phyloP scores from a whole-genome alignment of 2,329 filamentous ascomycete species.

The Chaetomium strumarium region DNA sequence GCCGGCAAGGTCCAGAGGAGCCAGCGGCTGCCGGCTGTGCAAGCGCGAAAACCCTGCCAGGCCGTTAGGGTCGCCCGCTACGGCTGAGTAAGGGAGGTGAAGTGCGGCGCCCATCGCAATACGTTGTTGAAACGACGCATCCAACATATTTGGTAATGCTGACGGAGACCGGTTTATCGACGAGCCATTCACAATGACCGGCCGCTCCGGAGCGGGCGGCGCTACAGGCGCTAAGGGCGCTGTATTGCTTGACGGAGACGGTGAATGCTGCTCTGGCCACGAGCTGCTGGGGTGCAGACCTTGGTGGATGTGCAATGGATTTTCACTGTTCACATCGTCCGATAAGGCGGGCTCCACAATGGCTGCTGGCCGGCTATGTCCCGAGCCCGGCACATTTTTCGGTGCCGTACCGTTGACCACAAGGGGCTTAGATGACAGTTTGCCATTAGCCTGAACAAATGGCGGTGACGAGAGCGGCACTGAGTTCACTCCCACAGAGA shows the following conservation, averaged over 20 bases:
- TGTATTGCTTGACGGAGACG: slow-evolving; percentile 18
- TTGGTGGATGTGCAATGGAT: slow-evolving; percentile 35
- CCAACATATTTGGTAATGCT: slow-evolving; percentile 13
- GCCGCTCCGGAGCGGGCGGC: slow-evolving; percentile 35
- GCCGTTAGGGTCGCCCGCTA: slow-evolving; percentile 27
- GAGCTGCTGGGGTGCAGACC: slow-evolving; percentile 24
- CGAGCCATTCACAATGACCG: slow-evolving; percentile 45
- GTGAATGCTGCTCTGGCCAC: slow-evolving; percentile 21
- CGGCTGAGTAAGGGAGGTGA: slow-evolving; percentile 24
- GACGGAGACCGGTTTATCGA: slow-evolving; percentile 21
- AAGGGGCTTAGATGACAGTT: slow-evolving; percentile 31
- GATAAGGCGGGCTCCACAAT: slow-evolving; percentile 25
- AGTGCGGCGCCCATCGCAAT: slow-evolving; percentile 24
- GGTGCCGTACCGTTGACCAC: slow-evolving; percentile 39
- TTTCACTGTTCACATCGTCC: slow-evolving; percentile 32
- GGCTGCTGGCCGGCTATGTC: slow-evolving; percentile 24
- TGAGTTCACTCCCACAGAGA: slow-evolving; percentile 37
- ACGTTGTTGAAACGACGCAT: slow-evolving; percentile 30
- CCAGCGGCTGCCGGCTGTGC: slow-evolving; percentile 41
- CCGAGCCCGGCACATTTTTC: slow-evolving; percentile 26
- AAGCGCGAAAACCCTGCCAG: slow-evolving; percentile 27
- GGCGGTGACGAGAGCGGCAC: slow-evolving; percentile 36
- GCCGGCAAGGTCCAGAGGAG: slow-evolving; percentile 51
- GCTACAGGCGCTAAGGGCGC: slow-evolving; percentile 27
- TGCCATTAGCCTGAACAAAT: slow-evolving; percentile 33